Evolutionary conservation across 495 filamentous ascomycete species (phyloP), one percentile per base, ranked within the genome.

Genomic region (Neurospora cerealis): DNA sequence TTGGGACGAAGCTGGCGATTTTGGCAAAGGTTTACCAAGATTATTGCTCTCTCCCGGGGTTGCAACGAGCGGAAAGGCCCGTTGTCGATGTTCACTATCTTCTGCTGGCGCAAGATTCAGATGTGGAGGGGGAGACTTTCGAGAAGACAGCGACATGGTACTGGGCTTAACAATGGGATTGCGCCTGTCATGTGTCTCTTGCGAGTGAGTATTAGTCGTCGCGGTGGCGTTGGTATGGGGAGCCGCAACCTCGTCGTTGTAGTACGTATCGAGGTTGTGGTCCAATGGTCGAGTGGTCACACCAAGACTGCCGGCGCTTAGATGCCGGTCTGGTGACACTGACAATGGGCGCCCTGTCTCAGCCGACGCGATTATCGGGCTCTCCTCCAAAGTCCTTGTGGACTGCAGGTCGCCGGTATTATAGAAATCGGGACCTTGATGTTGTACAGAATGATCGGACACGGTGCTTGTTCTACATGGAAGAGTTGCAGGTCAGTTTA

Each of bases 1-100:
- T 70, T 87, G 87, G 73, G 87, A 87, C 13, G 83, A 82, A 41
- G 79, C 79, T 13, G 87, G 87, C 24, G 86, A 88, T 74, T 86
- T 88, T 3, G 86, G 86, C 38, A 86, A 76, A 34, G 86, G 83
- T 77, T 87, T 88, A 76, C 87, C 83, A 70, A 85, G 83, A 74
- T 84, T 77, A 77, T 32, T 77, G 44, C 36, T 76, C 19, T 77
- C 74, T 54, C 32, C 36, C 6, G 75, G 40, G 66, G 70, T 17
- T 69, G 75, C 70, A 11, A 70, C 39, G 15, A 40, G n/a, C 19
- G 69, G 42, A 40, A 24, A 70, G 44, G 36, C 36, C 24, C 36
- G 69, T 28, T 41, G 78, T 42, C 69, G 69, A 79, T 75, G 71
- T 75, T 77, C 73, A 60, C 73, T 76, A 48, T 84, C 81, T 76